Evolutionary conservation across 306 rosid genomes (phyloP).

Genomic region (Lathyrus oleraceus): DNA sequence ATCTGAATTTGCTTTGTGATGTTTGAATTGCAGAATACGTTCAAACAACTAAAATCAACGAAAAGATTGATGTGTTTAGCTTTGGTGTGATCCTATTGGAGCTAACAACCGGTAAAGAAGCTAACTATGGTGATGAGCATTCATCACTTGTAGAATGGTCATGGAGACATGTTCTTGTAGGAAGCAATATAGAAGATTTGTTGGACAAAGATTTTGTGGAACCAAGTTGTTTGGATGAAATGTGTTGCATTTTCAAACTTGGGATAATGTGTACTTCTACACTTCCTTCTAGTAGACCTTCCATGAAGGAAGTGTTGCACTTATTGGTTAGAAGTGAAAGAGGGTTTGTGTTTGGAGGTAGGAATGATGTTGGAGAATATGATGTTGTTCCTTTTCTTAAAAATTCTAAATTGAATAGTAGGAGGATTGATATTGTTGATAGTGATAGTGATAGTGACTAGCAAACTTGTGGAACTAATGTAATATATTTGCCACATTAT

Average conservation of each 20-base stretch:
- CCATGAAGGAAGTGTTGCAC: slow-evolving; percentile 65
- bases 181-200: slow-evolving; percentile 41
- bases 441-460: slow-evolving; percentile 2
- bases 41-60: slow-evolving; percentile 56
- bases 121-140: slow-evolving; percentile 56
- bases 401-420: slow-evolving; percentile 43
- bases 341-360: slow-evolving; percentile 9
- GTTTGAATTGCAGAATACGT: slow-evolving; percentile 55
- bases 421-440: slow-evolving; percentile 29
- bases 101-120: slow-evolving; percentile 63
- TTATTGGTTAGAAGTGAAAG: slow-evolving; percentile 38
- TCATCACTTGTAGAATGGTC: slow-evolving; percentile 73
- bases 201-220: slow-evolving; percentile 62
- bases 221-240: slow-evolving; percentile 45
- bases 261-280: slow-evolving; percentile 60
- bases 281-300: slow-evolving; percentile 56
- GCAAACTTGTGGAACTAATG: background rate
- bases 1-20: background rate
- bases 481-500: too few species aligned
- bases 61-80: slow-evolving; percentile 77
- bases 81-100: slow-evolving; percentile 78
- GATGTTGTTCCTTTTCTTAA: slow-evolving; percentile 53
- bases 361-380: slow-evolving; percentile 15
- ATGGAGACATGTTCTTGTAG: slow-evolving; percentile 43
- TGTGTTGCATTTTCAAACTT: slow-evolving; percentile 59